phyloP scores from a whole-genome alignment of 257 asterid genomes.

The Ocimum tenuiflorum region DNA sequence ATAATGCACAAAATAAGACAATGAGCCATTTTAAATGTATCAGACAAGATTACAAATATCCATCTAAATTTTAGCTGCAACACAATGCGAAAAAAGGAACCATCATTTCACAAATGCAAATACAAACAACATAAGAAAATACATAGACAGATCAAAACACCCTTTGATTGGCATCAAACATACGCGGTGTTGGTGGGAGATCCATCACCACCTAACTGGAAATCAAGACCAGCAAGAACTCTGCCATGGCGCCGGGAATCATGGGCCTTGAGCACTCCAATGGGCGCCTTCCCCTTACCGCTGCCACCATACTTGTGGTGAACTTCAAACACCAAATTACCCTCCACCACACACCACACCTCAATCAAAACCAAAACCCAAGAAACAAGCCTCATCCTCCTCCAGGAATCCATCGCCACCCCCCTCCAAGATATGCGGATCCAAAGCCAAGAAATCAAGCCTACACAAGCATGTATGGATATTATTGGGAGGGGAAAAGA shows the following conservation, averaged over 20 bases:
- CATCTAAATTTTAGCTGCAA: not conserved
- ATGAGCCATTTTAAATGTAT: too few relatives aligned
- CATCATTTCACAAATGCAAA: not conserved
- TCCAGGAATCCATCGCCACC: constrained; percentile 35
- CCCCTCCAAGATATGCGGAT: not conserved
- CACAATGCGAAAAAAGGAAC: not conserved
- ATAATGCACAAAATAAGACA: not conserved
- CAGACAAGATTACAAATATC: not conserved
- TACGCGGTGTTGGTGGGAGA: constrained; percentile 49
- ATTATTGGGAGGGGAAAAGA: not conserved
- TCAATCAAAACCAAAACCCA: constrained; percentile 8
- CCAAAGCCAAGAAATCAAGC: not conserved
- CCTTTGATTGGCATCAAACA: constrained; percentile 2
- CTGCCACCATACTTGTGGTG: constrained; percentile 45
- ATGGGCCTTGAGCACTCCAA: constrained; percentile 40
- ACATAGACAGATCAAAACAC: not conserved
- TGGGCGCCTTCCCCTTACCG: constrained; percentile 19
- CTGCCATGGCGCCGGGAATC: constrained; percentile 58
- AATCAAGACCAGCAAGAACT: constrained; percentile 38
- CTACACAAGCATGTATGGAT: not conserved
- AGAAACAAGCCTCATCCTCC: constrained; percentile 20
- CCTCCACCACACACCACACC: constrained; percentile 13
- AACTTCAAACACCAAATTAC: constrained; percentile 34
- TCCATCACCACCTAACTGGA: constrained; percentile 47
- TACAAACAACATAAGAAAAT: not conserved